Conservation (phyloP, 805 yeast genomes). For the Saturnispora quitensis region DNA sequence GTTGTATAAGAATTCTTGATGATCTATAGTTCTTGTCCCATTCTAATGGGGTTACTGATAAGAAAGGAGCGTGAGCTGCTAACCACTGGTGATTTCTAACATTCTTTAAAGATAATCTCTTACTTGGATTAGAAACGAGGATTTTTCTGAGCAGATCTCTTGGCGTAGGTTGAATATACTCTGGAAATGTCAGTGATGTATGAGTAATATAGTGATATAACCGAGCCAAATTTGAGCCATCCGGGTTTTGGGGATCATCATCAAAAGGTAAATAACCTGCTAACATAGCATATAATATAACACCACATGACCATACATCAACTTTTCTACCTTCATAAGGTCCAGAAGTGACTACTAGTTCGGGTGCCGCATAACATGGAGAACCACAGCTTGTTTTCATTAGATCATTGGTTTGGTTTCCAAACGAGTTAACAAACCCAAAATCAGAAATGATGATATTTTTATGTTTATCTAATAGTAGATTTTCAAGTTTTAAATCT, state of each 20-base stretch:
- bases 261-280: slow-evolving; percentile 97
- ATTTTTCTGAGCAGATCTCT: slow-evolving; percentile 83
- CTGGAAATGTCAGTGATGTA: slow-evolving; percentile 92
- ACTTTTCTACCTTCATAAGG: slow-evolving; percentile 91
- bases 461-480: slow-evolving; percentile 74
- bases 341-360: slow-evolving; percentile 75
- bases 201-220: slow-evolving; percentile 85
- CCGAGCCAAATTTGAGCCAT: slow-evolving; percentile 87
- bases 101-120: slow-evolving; percentile 58
- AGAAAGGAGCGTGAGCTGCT: slow-evolving; percentile 69
- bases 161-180: slow-evolving; percentile 81
- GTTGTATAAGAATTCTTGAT: slow-evolving; percentile 22
- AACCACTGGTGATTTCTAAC: slow-evolving; percentile 85
- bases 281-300: slow-evolving; percentile 90
- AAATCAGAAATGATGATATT: slow-evolving; percentile 84
- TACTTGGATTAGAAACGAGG: slow-evolving; percentile 74
- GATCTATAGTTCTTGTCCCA: slow-evolving; percentile 67
- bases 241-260: slow-evolving; percentile 94
- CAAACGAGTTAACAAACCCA: slow-evolving; percentile 89
- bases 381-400: slow-evolving; percentile 97
- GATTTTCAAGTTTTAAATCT: slow-evolving; percentile 67
- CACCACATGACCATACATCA: slow-evolving; percentile 96
- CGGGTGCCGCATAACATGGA: slow-evolving; percentile 99
- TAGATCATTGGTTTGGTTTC: slow-evolving; percentile 46
- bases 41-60: slow-evolving; percentile 77